phyloP scores from a whole-genome alignment of 2,329 filamentous ascomycete species.

The Colletotrichum horii region DNA sequence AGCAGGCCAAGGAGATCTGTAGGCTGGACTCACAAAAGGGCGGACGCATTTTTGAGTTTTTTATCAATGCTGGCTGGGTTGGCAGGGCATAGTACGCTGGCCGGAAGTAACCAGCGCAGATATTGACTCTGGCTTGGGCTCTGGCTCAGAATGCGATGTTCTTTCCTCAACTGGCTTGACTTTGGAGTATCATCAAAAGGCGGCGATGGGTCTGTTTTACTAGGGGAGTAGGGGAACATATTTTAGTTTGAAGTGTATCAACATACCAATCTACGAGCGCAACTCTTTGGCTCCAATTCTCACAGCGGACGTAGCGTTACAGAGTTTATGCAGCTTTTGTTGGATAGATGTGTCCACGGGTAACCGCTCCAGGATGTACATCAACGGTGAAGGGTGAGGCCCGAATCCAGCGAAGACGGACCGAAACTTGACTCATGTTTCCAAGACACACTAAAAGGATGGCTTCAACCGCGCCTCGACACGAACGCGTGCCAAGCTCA shows the following conservation, averaged over 20 bases:
- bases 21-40: constrained; percentile 85
- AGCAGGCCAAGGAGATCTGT: constrained; percentile 87
- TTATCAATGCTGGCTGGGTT: constrained; percentile 92
- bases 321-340: rapidly evolving
- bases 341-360: rapidly evolving
- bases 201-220: background rate
- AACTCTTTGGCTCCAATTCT: background rate
- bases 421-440: background rate
- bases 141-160: background rate
- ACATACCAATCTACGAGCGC: constrained; percentile 13
- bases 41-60: constrained; percentile 89
- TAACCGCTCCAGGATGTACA: background rate
- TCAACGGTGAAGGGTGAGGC: background rate
- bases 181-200: background rate
- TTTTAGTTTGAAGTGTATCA: background rate
- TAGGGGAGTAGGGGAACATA: background rate
- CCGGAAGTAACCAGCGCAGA: background rate
- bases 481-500: background rate
- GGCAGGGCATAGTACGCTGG: constrained; percentile 68
- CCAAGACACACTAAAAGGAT: background rate
- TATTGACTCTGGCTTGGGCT: rapidly evolving
- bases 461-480: background rate
- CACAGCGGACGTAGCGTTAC: background rate
- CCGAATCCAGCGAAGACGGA: background rate
- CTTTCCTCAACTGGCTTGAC: background rate